Percentiles rank a stretch among this genome's conserved stretches.
These are phyloP conservation scores for Candida caryicola DNA, from an alignment of 805 yeast genomes.

Conservation along the genomic window DNA sequence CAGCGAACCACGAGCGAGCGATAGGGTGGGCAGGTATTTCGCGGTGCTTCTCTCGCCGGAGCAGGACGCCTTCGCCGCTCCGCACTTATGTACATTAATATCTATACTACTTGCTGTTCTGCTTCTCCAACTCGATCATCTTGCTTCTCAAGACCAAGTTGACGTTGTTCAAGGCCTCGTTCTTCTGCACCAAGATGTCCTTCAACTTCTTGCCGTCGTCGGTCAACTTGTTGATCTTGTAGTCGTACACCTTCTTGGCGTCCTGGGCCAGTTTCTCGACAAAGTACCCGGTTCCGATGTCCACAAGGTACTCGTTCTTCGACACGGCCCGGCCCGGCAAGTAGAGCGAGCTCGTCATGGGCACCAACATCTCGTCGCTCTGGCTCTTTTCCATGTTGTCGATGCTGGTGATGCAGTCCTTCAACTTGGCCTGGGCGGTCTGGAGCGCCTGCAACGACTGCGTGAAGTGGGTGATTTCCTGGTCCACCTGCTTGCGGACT, in stretches of 20 bases:
- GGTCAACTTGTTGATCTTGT: conserved; percentile 67
- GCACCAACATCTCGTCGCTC: conserved; percentile 62
- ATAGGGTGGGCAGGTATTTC: too few relatives aligned
- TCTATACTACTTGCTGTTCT: conserved; percentile 11
- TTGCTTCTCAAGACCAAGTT: conserved; percentile 56
- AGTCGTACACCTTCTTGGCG: conserved; percentile 67
- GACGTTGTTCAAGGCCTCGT: conserved; percentile 58
- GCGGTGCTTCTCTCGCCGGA: too few relatives aligned
- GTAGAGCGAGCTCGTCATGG: conserved; percentile 84
- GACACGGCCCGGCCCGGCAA: conserved; percentile 78
- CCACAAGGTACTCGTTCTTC: conserved; percentile 74
- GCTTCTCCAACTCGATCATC: conserved; percentile 45
- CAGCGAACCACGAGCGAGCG: conserved; percentile 28
- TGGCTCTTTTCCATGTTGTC: conserved; percentile 43
- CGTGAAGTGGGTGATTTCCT: conserved; percentile 81
- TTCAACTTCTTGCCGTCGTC: conserved; percentile 73
- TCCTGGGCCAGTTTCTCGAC: conserved; percentile 74
- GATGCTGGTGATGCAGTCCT: conserved; percentile 75
- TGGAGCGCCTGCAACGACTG: conserved; percentile 80
- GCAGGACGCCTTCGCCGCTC: not conserved
- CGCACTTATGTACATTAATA: not conserved
- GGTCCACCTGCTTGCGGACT: conserved; percentile 77
- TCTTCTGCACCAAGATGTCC: conserved; percentile 72
- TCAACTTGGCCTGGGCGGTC: conserved; percentile 77
- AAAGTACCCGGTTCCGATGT: conserved; percentile 94